These are phyloP conservation scores for Chloroidium sp. DNA, from an alignment of 163 green algal species.

Conservation along the genomic window DNA sequence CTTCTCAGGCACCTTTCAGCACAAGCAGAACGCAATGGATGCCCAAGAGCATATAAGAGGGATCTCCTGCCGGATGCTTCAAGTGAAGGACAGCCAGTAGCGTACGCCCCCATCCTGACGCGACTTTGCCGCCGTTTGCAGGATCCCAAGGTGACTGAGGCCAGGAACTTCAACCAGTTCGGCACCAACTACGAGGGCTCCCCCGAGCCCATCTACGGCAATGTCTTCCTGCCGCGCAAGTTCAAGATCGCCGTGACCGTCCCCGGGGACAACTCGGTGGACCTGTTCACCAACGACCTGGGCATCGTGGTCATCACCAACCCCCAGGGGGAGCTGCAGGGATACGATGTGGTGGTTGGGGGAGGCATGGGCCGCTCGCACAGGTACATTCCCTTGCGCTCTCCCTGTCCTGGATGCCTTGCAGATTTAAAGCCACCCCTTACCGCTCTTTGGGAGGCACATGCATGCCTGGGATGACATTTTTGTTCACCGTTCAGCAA, in stretches of 20 bases:
- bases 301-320: conserved; percentile 75
- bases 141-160: conserved; percentile 86
- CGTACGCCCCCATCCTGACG: no score
- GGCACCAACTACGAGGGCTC: conserved; percentile 93
- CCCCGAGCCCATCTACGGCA: conserved; percentile 96
- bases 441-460: no score
- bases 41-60: no score
- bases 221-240: conserved; percentile 95
- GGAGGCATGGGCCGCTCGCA: conserved; percentile 88
- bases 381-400: conserved; percentile 10
- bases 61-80: no score
- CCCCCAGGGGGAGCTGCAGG: conserved; percentile 55
- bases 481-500: no score
- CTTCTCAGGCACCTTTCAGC: no score
- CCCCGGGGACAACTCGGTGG: conserved; percentile 94
- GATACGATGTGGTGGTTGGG: conserved; percentile 82
- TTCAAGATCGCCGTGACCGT: conserved; percentile 99
- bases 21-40: no score
- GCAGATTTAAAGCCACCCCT: no score
- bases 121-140: conserved; percentile 22
- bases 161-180: conserved; percentile 79
- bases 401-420: not conserved
- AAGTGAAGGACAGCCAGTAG: no score
- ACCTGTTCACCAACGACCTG: conserved; percentile 97
- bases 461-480: no score